phyloP scores from a whole-genome alignment of 352 stramenopile genomes.

The Globisporangium nunn region DNA sequence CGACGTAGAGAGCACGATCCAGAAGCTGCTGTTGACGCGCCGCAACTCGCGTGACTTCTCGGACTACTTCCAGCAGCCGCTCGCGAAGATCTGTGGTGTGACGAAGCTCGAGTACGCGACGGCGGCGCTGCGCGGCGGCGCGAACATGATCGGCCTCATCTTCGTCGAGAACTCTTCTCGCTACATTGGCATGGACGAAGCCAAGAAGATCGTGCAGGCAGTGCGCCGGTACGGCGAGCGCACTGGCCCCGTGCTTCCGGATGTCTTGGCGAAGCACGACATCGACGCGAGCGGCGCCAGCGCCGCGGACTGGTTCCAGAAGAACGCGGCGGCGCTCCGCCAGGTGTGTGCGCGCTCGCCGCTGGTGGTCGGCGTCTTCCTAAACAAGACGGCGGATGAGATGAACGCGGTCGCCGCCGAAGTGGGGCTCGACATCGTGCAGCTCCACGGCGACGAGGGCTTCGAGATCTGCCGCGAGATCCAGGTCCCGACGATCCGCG shows the following conservation, averaged over 20 bases:
- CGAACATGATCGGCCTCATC: conserved; percentile 97
- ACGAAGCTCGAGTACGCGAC: conserved; percentile 92
- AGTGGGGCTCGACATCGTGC: conserved; percentile 94
- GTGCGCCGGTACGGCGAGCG: conserved; percentile 94
- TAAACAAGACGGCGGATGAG: conserved; percentile 91
- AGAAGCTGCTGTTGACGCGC: conserved; percentile 42
- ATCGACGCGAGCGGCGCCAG: conserved; percentile 10
- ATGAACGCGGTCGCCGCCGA: conserved; percentile 86
- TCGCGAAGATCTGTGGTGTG: conserved; percentile 94
- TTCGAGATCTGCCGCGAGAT: conserved; percentile 83
- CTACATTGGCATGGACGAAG: conserved; percentile 73
- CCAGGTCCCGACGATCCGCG: conserved; percentile 88
- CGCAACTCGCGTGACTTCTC: conserved; percentile 25
- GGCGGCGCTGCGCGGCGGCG: conserved; percentile 85
- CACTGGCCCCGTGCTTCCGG: conserved; percentile 44
- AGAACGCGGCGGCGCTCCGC: conserved; percentile 53
- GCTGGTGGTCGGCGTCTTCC: conserved; percentile 95
- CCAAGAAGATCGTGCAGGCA: conserved; percentile 86
- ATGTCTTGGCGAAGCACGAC: conserved; percentile 31
- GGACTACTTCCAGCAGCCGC: conserved; percentile 26
- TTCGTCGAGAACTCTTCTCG: conserved; percentile 92
- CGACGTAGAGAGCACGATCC: conserved; percentile 86
- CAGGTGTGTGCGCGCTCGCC: conserved; percentile 64
- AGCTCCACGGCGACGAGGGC: conserved; percentile 96
- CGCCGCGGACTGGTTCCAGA: conserved; percentile 76